Evolutionary conservation across 345 rosid genomes (phyloP).

Genomic region (Pseudoturritis turrita): DNA sequence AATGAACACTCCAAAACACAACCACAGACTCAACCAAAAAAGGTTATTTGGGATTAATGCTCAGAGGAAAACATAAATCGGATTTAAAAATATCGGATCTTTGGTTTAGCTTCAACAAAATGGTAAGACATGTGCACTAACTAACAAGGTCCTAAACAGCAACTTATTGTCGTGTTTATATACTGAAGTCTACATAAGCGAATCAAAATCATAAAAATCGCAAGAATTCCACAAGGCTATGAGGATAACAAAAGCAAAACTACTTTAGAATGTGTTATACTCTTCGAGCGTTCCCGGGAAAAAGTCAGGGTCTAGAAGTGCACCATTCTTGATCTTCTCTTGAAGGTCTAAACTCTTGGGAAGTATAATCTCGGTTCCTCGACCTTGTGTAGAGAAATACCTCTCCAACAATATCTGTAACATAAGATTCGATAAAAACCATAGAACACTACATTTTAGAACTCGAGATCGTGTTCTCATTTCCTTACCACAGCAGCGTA

Average conservation of each 20-base stretch:
- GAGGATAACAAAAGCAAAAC: not conserved
- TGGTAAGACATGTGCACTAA: not conserved
- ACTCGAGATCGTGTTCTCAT: not conserved
- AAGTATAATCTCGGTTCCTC: constrained; percentile 60
- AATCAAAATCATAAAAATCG: not conserved
- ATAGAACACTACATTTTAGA: not conserved
- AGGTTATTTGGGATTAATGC: too few species aligned
- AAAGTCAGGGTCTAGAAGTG: constrained; percentile 47
- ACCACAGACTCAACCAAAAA: too few species aligned
- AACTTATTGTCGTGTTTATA: not conserved
- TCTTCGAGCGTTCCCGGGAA: constrained; percentile 31
- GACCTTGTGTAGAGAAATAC: constrained; percentile 59
- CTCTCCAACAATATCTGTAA: constrained; percentile 83
- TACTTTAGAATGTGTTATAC: constrained; percentile 12
- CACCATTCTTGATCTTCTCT: constrained; percentile 64
- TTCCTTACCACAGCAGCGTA: constrained; percentile 75
- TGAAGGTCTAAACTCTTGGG: constrained; percentile 67
- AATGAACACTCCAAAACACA: too few species aligned
- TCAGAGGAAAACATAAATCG: too few species aligned
- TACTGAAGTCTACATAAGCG: not conserved
- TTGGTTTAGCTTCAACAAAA: not conserved
- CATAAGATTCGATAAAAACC: not conserved
- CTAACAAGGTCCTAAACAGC: not conserved
- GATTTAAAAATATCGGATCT: not conserved
- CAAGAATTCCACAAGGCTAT: not conserved